These are phyloP conservation scores for Bretschneidera sinensis DNA, from an alignment of 345 rosid genomes.

Conservation along the genomic window DNA sequence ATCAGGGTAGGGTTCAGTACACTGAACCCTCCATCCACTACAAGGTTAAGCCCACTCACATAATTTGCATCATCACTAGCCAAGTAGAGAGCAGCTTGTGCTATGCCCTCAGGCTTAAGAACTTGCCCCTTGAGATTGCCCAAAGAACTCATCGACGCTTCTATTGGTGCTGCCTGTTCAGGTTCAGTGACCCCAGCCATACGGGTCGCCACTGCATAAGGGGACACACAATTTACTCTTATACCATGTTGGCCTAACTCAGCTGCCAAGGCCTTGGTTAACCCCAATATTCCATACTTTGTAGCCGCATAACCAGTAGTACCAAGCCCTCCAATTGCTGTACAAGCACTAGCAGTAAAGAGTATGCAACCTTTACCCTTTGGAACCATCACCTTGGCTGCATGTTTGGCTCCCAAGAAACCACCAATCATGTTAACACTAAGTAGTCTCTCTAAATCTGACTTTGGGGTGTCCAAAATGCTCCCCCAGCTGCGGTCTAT, in stretches of 20 bases:
- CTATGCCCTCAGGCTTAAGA: constrained; percentile 53
- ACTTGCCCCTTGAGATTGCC: constrained; percentile 52
- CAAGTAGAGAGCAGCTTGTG: constrained; percentile 61
- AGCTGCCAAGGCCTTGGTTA: constrained; percentile 48
- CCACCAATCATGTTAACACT: constrained; percentile 72
- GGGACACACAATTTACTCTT: constrained; percentile 60
- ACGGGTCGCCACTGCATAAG: constrained; percentile 61
- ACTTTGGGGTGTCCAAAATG: constrained; percentile 56
- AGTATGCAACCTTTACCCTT: constrained; percentile 28
- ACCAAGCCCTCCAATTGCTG: constrained; percentile 24
- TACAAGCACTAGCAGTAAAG: constrained; percentile 29
- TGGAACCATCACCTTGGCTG: constrained; percentile 72
- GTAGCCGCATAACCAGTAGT: constrained; percentile 22
- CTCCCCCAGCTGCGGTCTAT: constrained; percentile 30
- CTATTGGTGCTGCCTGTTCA: constrained; percentile 16
- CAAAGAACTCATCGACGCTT: too few species aligned
- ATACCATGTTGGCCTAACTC: constrained; percentile 70
- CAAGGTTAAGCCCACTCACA: constrained; percentile 56
- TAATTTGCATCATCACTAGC: constrained; percentile 68
- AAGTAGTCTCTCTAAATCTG: constrained; percentile 48
- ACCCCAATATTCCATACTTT: constrained; percentile 42
- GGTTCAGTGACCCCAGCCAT: constrained; percentile 29
- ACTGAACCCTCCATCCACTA: constrained; percentile 62
- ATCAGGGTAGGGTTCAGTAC: constrained; percentile 11
- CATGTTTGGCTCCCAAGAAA: constrained; percentile 73